These are phyloP conservation scores for Elsinoe perseae DNA, from an alignment of 2,329 filamentous ascomycete genomes.

Conservation along the genomic window DNA sequence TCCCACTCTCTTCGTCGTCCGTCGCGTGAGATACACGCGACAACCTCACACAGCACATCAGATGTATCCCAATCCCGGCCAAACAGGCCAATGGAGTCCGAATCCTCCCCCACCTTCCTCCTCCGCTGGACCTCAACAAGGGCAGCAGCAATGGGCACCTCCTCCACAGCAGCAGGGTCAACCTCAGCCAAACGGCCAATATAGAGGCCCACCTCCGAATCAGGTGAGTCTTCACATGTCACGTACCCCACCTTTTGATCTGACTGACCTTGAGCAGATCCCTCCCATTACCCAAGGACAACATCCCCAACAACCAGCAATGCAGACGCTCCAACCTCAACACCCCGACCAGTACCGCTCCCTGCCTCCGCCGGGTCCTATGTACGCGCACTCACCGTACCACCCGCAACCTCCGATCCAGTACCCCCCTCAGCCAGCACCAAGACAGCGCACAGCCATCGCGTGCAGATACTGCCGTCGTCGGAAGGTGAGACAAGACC, in stretches of 20 bases:
- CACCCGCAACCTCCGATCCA: slow-evolving; percentile 36
- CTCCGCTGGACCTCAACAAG: slow-evolving; percentile 18
- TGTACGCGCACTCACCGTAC: slow-evolving; percentile 38
- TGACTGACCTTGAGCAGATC: slow-evolving; percentile 24
- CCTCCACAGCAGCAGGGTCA: slow-evolving; percentile 23
- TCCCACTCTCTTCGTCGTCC: neutral
- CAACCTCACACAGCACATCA: neutral
- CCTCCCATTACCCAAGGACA: slow-evolving; percentile 29
- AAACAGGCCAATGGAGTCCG: slow-evolving; percentile 22
- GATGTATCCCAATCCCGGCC: slow-evolving; percentile 22
- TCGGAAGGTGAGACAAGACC: slow-evolving; percentile 43
- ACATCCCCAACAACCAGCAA: slow-evolving; percentile 33
- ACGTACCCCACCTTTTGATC: neutral
- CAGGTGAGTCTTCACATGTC: slow-evolving; percentile 22
- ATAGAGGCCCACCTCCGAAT: slow-evolving; percentile 23
- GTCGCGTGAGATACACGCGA: slow-evolving; percentile 8
- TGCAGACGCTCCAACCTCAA: slow-evolving; percentile 40
- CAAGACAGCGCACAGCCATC: slow-evolving; percentile 53
- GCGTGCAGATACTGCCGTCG: slow-evolving; percentile 53
- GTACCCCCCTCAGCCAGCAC: slow-evolving; percentile 44
- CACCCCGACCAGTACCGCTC: slow-evolving; percentile 39
- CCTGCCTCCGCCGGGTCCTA: slow-evolving; percentile 39
- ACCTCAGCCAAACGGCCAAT: slow-evolving; percentile 29
- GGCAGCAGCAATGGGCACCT: slow-evolving; percentile 25
- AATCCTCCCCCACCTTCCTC: slow-evolving; percentile 23